phyloP scores from a whole-genome alignment of 768 basidiomycete species.

The Cystofilobasidium bisporidii region DNA sequence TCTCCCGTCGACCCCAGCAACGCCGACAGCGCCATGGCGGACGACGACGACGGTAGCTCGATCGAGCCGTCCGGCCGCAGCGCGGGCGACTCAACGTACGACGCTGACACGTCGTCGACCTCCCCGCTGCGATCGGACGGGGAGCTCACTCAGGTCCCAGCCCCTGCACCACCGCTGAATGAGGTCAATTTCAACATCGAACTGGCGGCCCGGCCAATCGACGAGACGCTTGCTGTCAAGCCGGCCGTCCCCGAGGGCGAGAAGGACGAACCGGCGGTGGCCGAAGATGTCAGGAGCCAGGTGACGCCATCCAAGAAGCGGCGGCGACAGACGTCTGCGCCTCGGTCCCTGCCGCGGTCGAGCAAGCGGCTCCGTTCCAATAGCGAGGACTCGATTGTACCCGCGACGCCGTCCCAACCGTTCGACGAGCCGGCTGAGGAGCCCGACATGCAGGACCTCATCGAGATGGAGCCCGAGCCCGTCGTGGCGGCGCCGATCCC shows the following conservation, averaged over 20 bases:
- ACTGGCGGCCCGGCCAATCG: no score
- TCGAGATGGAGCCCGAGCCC: conserved; percentile 7
- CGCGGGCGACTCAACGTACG: conserved; percentile 11
- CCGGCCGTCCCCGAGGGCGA: background rate
- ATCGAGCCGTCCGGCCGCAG: background rate
- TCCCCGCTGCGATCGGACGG: background rate
- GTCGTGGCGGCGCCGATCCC: no score
- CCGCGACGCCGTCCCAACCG: background rate
- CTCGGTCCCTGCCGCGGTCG: background rate
- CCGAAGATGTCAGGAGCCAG: background rate
- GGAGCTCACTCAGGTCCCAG: background rate
- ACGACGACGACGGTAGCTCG: background rate
- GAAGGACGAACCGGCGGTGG: background rate
- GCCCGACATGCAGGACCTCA: conserved; percentile 4
- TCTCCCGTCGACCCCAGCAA: background rate
- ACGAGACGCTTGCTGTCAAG: background rate
- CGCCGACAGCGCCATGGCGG: background rate
- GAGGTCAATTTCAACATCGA: no score
- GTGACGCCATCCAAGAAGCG: background rate
- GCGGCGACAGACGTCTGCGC: background rate
- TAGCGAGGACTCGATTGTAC: background rate
- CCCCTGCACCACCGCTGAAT: no score
- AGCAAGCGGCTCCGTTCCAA: background rate
- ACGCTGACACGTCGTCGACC: conserved; percentile 10
- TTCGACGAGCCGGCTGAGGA: background rate